Percentiles rank a stretch among this genome's conserved stretches.
Conservation (phyloP, 2,329 filamentous ascomycete genomes). For the Trichophyton simii region DNA sequence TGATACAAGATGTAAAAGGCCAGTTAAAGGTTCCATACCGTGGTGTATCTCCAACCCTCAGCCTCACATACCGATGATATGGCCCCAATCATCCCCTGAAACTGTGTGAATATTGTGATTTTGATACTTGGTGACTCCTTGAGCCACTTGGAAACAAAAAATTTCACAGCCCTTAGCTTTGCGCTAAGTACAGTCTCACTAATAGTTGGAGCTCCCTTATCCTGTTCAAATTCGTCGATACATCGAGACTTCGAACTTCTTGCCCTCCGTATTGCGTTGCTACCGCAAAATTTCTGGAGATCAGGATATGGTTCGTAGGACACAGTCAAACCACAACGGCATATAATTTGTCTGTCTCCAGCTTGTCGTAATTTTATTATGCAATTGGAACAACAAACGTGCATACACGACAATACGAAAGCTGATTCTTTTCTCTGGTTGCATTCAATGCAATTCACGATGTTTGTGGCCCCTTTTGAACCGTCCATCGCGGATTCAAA, state of each 20-base stretch:
- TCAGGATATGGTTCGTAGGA: not conserved
- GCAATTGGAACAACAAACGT: conserved; percentile 40
- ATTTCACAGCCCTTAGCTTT: conserved; percentile 28
- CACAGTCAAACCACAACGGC: not conserved
- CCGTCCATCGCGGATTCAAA: not conserved
- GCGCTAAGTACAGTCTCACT: conserved; percentile 25
- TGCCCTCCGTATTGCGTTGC: not conserved
- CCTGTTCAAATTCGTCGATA: not conserved
- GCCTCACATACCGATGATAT: conserved; percentile 38
- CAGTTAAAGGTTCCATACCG: conserved; percentile 20
- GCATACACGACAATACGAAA: conserved; percentile 40
- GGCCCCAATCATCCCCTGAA: conserved; percentile 41
- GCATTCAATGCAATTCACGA: conserved; percentile 34
- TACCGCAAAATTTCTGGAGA: not conserved
- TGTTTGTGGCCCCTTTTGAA: conserved; percentile 14
- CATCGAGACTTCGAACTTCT: not conserved
- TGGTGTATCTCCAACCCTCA: conserved; percentile 38
- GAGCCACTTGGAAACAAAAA: conserved; percentile 29
- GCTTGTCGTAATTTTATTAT: not conserved
- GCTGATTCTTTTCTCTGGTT: conserved; percentile 23
- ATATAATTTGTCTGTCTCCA: not conserved
- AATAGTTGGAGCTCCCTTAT: conserved; percentile 18
- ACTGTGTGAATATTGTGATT: conserved; percentile 50
- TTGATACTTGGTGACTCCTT: conserved; percentile 38
- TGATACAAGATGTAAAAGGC: not conserved